Evolutionary conservation across 2,329 filamentous ascomycete genomes (phyloP).

Genomic region (Neonectria coccinea): DNA sequence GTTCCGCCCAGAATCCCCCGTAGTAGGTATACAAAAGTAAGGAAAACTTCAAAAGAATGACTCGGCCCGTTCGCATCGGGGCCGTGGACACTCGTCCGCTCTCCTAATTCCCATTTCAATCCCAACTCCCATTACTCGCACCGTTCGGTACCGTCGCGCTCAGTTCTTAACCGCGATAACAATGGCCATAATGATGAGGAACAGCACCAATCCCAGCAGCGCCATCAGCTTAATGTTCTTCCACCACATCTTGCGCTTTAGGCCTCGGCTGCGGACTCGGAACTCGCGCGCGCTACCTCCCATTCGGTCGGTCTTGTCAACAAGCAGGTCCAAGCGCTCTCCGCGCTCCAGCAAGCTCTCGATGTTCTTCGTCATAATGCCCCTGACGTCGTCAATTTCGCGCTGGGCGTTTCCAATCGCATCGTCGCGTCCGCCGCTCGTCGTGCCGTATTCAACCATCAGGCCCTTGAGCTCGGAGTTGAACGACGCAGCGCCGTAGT

Average conservation of each 20-base stretch:
- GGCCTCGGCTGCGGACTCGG: conserved; percentile 82
- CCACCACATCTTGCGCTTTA: conserved; percentile 99
- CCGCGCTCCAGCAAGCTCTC: conserved; percentile 89
- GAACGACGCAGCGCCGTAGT: conserved; percentile 91
- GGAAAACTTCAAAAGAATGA: conserved; percentile 28
- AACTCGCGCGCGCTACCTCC: conserved; percentile 93
- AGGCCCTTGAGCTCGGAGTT: conserved; percentile 81
- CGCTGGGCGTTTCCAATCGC: conserved; percentile 84
- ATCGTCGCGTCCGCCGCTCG: conserved; percentile 79
- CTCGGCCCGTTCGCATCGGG: not conserved
- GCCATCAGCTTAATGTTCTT: conserved; percentile 98
- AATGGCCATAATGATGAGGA: conserved; percentile 67
- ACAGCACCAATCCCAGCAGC: conserved; percentile 76
- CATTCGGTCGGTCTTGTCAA: conserved; percentile 95
- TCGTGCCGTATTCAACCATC: conserved; percentile 87
- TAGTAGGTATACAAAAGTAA: conserved; percentile 36
- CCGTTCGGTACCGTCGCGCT: conserved; percentile 10
- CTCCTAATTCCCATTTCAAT: not conserved
- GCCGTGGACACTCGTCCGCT: not conserved
- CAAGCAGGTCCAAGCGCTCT: conserved; percentile 91
- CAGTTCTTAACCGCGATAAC: conserved; percentile 65
- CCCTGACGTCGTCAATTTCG: conserved; percentile 92
- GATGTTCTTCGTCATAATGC: conserved; percentile 97
- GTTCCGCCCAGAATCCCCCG: conserved; percentile 34
- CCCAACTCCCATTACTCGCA: not conserved